These are phyloP conservation scores for Aspergillus sp. DNA, from an alignment of 2,329 filamentous ascomycete species.

Conservation along the genomic window DNA sequence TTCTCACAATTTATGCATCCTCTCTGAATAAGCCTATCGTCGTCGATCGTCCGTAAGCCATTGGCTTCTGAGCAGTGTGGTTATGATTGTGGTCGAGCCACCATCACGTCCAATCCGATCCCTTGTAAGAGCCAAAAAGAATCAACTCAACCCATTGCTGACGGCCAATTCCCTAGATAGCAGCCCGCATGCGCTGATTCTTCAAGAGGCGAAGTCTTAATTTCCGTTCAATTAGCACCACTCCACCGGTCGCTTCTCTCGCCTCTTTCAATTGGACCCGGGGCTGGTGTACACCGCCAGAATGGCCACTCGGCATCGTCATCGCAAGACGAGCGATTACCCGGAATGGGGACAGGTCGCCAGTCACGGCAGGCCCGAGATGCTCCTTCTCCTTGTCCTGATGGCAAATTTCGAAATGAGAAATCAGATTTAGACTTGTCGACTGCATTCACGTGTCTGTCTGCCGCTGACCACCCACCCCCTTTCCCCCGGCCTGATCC, in stretches of 20 bases:
- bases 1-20: background rate
- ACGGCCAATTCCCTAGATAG: background rate
- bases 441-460: constrained; percentile 3
- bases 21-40: background rate
- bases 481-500: background rate
- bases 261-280: constrained; percentile 21
- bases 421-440: constrained; percentile 1
- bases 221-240: background rate
- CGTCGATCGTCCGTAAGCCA: background rate
- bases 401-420: constrained; percentile 2
- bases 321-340: constrained; percentile 14
- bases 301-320: constrained; percentile 18
- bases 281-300: constrained; percentile 24
- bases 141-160: background rate
- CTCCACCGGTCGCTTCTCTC: constrained; percentile 17
- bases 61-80: background rate
- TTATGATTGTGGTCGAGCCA: background rate
- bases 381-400: background rate
- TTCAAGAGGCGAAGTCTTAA: background rate
- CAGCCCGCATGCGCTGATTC: background rate
- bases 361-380: background rate
- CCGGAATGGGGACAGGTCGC: background rate
- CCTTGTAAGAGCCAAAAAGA: background rate
- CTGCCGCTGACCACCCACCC: background rate
- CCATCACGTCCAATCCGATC: background rate